Evolutionary conservation across 352 stramenopile genomes (phyloP).

Genomic region (Phytopythium chamaehyphon): DNA sequence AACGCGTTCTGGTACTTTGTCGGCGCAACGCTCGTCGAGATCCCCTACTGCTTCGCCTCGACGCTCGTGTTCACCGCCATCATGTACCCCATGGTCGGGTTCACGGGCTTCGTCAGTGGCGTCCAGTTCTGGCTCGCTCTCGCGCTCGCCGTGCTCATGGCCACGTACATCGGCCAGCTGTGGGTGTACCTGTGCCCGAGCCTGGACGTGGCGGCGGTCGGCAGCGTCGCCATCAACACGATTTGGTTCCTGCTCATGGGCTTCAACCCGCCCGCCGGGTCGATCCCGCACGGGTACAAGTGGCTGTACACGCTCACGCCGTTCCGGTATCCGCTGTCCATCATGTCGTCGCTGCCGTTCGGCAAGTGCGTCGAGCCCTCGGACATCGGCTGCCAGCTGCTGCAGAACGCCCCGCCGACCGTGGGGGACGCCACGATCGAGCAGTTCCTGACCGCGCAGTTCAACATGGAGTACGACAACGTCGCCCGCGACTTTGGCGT

Average conservation of each 20-base stretch:
- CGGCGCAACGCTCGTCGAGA: slow-evolving; percentile 67
- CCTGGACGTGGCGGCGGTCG: slow-evolving; percentile 18
- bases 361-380: slow-evolving; percentile 4
- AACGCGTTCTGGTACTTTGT: slow-evolving; percentile 59
- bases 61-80: slow-evolving; percentile 43
- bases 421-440: slow-evolving; percentile 2
- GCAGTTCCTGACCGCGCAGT: slow-evolving; percentile 8
- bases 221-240: slow-evolving; percentile 19
- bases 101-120: slow-evolving; percentile 24
- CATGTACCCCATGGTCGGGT: slow-evolving; percentile 46
- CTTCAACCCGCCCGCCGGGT: slow-evolving; percentile 23
- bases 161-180: slow-evolving; percentile 42
- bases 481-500: slow-evolving; percentile 11
- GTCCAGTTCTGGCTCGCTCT: slow-evolving; percentile 47
- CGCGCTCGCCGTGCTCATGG: slow-evolving; percentile 32
- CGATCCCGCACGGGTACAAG: slow-evolving; percentile 25
- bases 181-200: slow-evolving; percentile 21
- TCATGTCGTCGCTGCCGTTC: slow-evolving; percentile 23
- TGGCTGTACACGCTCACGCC: slow-evolving; percentile 30
- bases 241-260: slow-evolving; percentile 32
- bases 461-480: slow-evolving; percentile 28
- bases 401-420: slow-evolving; percentile 19
- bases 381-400: slow-evolving; percentile 21
- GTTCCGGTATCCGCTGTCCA: slow-evolving; percentile 18
- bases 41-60: slow-evolving; percentile 70